Base-by-base conservation (phyloP, 306 rosid genomes). In the Astragalus membranaceus region DNA sequence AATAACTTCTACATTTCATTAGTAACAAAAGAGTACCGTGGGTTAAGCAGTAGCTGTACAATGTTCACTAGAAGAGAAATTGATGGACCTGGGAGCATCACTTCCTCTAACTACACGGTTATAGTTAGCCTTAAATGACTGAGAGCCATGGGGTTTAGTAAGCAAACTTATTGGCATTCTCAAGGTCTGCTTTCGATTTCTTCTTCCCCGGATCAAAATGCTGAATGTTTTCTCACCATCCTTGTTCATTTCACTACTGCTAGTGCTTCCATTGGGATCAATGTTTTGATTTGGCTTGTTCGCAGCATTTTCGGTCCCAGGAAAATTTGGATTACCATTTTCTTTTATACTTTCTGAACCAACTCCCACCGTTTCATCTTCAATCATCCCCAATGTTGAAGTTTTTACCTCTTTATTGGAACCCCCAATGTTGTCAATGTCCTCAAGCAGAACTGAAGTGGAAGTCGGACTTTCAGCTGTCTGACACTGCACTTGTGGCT, bases 161-260 rank as follows among this genome's bases (percentile, higher is more conserved):
- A 95, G 96, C 84, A 87, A 87, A 87, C 97, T 89, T 69, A 89
- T 85, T 20, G 99, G 99, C 92, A 95, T 88, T 78, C 97, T 82
- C 43, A 91, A 83, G 64, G 99, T 91, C 80, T 91, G 97, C 81
- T 86, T 95, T 47, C 96, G 86, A 66, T 95, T 91, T 85, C 97
- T 87, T 82, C 92, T 86, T 48, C 99, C 99, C 78, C 99, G 85
- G 14, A 89, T 46, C 87, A 91, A 84, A 80, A 91, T 87, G 83
- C 96, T 95, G 81, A 95, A 87, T 56, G 99, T 94, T 80, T 78
- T 94, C 84, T 94, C 98, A 26, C 82, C 87, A 36, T 90, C 98
- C 36, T 13, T 82, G 54, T 80, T 84, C 23, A 56, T 55, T 78
- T 84, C 96, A 56, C 70, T 51, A 44, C 79, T 32, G 47, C 80